Evolutionary conservation across 2,329 filamentous ascomycete genomes (phyloP), one percentile per base, ranked within the genome.

Genomic region (Microsporum ferrugineum): DNA sequence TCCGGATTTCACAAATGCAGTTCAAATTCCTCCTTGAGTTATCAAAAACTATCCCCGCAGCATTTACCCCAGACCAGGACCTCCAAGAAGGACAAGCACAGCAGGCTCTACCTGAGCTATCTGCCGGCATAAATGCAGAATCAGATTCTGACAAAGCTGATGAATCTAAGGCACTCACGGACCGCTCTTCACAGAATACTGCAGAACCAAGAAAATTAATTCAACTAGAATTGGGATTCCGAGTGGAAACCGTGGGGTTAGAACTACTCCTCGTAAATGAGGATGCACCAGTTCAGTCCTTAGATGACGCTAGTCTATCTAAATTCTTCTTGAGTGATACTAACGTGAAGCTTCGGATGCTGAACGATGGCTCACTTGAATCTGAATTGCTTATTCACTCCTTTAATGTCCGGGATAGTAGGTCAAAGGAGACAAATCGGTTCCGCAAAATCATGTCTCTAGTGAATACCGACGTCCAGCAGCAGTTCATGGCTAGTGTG

Each of bases 371-470:
- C 5, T 91, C 91, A 0, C 75, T 99, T 45, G 94, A 99, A 72
- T 91, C 91, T 1, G 95, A 99, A 71, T 82, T 99, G 5, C 81
- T 96, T 39, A 91, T 99, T 14, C 88, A 94, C 63, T 94, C 92
- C 0, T 96, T 99, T 72, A 96, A 91, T 0, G 96, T 97, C 65
- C 84, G 89, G 61, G 94, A 99, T 72, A 96, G 88, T 65, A 86
- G 95, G n/a, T 86, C 85, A 3, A 83, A 84, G 60, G 91, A 95
- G 68, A 88, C 87, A 3, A 99, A 96, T 78, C 96, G 95, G 71
- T 99, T 95, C 80, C 85, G 91, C 58, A 95, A 92, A 72, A 96
- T 99, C 76, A 97, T 99, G 94, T 91, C 91, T 1, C 86, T 95
- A 60, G 91, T 91, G 69, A 97, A 96, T 73, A 92, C 91, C 67